A percentile compares a stretch with the other conserved stretches of the same genome.
Conservation (phyloP, 2,329 filamentous ascomycete species). For the Plectosphaerella sp. region DNA sequence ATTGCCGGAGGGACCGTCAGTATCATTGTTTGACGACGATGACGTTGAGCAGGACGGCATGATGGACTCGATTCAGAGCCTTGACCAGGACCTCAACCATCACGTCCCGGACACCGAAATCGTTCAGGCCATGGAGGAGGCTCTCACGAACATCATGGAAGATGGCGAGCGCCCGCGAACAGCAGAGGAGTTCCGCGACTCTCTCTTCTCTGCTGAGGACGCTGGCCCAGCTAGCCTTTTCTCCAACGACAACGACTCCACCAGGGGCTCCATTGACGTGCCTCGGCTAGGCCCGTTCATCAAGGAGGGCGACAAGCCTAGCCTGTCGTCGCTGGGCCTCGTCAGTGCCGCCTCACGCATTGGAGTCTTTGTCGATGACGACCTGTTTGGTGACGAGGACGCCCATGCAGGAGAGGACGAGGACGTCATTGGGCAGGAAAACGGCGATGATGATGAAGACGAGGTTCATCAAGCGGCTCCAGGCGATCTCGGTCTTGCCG, state of each 20-base stretch:
- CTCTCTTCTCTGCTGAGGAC: slow-evolving; percentile 59
- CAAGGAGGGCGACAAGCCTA: slow-evolving; percentile 66
- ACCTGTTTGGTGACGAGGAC: slow-evolving; percentile 86
- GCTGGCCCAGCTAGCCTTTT: slow-evolving; percentile 42
- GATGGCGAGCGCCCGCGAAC: slow-evolving; percentile 59
- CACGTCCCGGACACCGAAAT: slow-evolving; percentile 69
- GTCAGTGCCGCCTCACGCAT: slow-evolving; percentile 83
- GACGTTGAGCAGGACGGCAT: slow-evolving; percentile 68
- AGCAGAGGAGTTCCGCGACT: slow-evolving; percentile 60
- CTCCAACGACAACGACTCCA: slow-evolving; percentile 55
- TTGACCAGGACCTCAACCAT: slow-evolving; percentile 66
- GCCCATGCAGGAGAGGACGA: slow-evolving; percentile 83
- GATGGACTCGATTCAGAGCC: slow-evolving; percentile 68
- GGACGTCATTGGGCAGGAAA: slow-evolving; percentile 61
- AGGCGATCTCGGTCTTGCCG: slow-evolving; percentile 86
- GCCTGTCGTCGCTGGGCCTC: slow-evolving; percentile 83
- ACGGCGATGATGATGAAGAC: slow-evolving; percentile 61
- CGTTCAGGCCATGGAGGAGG: slow-evolving; percentile 89
- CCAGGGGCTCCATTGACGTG: slow-evolving; percentile 57
- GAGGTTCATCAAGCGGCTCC: slow-evolving; percentile 92
- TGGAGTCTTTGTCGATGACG: slow-evolving; percentile 89
- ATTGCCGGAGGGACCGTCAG: too few species aligned
- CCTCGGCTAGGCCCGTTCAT: slow-evolving; percentile 23
- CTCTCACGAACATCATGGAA: slow-evolving; percentile 88
- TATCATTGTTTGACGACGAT: slow-evolving; percentile 71